Conservation (phyloP, 1,284 basidiomycete species). For the Hymenochaete sp. region DNA sequence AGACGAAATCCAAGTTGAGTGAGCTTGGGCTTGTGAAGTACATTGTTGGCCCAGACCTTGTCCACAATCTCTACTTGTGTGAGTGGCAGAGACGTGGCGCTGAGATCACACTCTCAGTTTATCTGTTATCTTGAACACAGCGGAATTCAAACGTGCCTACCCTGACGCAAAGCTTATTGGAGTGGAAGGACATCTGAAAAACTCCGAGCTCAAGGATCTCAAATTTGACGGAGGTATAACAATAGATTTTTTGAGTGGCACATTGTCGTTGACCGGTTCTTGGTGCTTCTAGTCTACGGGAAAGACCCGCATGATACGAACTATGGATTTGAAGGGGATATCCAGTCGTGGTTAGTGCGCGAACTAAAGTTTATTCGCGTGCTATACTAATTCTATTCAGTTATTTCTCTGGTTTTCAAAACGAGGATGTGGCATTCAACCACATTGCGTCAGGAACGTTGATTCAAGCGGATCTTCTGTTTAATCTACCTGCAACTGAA, state of each 20-base stretch:
- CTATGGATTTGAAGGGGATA: slow-evolving; percentile 82
- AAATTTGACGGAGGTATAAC: slow-evolving; percentile 54
- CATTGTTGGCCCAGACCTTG: slow-evolving; percentile 55
- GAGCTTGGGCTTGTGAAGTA: slow-evolving; percentile 71
- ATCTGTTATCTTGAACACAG: slow-evolving; percentile 30
- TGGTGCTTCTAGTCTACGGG: slow-evolving; percentile 45
- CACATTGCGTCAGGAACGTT: slow-evolving; percentile 74
- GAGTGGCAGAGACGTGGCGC: slow-evolving; percentile 17
- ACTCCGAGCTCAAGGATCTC: slow-evolving; percentile 31
- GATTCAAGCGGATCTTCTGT: slow-evolving; percentile 81
- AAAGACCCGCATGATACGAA: slow-evolving; percentile 49
- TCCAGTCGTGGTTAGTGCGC: slow-evolving; percentile 26
- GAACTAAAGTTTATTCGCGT: neutral
- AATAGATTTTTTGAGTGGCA: neutral
- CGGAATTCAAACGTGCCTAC: slow-evolving; percentile 67
- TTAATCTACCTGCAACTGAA: slow-evolving; percentile 84
- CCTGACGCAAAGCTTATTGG: slow-evolving; percentile 71
- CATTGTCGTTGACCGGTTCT: slow-evolving; percentile 10
- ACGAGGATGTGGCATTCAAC: slow-evolving; percentile 86
- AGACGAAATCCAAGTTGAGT: slow-evolving; percentile 64
- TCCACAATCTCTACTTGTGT: slow-evolving; percentile 63
- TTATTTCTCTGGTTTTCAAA: slow-evolving; percentile 75
- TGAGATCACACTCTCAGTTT: neutral
- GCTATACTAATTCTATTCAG: slow-evolving; percentile 5
- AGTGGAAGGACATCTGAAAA: slow-evolving; percentile 45